Evolutionary conservation across 495 filamentous ascomycete genomes (phyloP).

Genomic region (Aspergillus saccharolyticus): DNA sequence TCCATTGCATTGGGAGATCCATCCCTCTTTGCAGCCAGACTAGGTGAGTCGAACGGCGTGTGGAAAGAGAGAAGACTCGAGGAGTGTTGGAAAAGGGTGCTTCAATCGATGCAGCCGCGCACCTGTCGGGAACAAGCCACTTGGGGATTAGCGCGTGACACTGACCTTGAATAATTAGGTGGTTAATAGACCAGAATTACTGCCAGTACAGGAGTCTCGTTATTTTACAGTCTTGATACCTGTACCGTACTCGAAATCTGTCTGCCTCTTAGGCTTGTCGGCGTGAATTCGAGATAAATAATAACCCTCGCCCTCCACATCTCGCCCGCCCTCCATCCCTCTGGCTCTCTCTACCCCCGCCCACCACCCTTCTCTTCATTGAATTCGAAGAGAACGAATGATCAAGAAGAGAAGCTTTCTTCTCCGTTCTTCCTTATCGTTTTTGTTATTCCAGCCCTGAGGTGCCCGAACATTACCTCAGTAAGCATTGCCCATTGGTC

Average conservation of each 20-base stretch:
- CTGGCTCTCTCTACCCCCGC: too few relatives aligned
- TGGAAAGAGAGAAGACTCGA: background rate
- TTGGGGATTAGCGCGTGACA: constrained; percentile 11
- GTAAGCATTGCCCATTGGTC: background rate
- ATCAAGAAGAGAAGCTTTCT: background rate
- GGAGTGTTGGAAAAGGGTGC: background rate
- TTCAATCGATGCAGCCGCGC: constrained; percentile 12
- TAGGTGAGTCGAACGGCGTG: background rate
- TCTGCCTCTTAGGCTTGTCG: background rate
- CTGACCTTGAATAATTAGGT: constrained; percentile 2
- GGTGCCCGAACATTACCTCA: background rate
- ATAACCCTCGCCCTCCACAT: background rate
- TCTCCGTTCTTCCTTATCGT: too few relatives aligned
- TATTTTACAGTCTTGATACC: background rate
- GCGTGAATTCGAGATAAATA: constrained; percentile 5
- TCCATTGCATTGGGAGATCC: background rate
- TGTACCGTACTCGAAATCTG: background rate
- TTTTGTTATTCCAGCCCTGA: background rate
- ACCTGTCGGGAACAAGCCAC: constrained; percentile 11
- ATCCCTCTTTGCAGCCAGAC: background rate
- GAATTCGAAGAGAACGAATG: background rate
- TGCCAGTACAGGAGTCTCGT: background rate
- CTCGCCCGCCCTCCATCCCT: background rate
- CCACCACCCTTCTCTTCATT: background rate
- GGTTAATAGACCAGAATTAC: background rate